Percentiles rank a stretch among this genome's conserved stretches.
phyloP scores from a whole-genome alignment of 805 yeast genomes.

The Saccharomycopsis olivae region DNA sequence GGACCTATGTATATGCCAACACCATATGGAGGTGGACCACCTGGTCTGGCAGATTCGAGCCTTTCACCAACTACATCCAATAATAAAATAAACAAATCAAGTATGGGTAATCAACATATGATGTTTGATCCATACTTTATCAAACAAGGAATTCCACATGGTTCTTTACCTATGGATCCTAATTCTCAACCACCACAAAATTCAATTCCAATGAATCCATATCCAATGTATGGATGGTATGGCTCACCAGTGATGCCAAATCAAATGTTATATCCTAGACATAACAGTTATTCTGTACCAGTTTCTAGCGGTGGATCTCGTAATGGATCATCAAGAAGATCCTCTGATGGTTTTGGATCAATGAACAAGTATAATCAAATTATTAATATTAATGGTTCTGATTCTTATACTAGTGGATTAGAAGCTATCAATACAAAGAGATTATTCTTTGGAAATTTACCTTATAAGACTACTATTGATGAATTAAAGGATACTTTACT shows the following conservation, averaged over 20 bases:
- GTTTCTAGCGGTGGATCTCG: too few relatives aligned
- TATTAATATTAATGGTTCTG: background rate
- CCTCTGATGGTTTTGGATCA: background rate
- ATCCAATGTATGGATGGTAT: too few relatives aligned
- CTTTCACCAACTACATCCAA: too few relatives aligned
- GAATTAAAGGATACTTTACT: constrained; percentile 14
- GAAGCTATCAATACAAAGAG: constrained; percentile 29
- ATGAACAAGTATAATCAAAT: constrained; percentile 8
- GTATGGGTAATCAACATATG: too few relatives aligned
- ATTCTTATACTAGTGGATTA: too few relatives aligned
- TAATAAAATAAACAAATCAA: too few relatives aligned
- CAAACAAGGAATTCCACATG: background rate
- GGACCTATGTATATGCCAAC: too few relatives aligned
- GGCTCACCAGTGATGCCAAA: background rate
- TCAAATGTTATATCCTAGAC: background rate
- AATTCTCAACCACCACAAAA: background rate
- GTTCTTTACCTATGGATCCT: background rate
- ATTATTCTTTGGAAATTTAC: constrained; percentile 47
- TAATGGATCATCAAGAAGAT: background rate
- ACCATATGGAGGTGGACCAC: too few relatives aligned
- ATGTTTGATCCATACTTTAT: constrained; percentile 8
- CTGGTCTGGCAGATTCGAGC: too few relatives aligned
- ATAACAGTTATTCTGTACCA: too few relatives aligned
- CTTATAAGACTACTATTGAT: constrained; percentile 33
- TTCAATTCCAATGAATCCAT: background rate